These are phyloP conservation scores for Madurella fahalii DNA, from an alignment of 2,329 filamentous ascomycete species.

Conservation along the genomic window DNA sequence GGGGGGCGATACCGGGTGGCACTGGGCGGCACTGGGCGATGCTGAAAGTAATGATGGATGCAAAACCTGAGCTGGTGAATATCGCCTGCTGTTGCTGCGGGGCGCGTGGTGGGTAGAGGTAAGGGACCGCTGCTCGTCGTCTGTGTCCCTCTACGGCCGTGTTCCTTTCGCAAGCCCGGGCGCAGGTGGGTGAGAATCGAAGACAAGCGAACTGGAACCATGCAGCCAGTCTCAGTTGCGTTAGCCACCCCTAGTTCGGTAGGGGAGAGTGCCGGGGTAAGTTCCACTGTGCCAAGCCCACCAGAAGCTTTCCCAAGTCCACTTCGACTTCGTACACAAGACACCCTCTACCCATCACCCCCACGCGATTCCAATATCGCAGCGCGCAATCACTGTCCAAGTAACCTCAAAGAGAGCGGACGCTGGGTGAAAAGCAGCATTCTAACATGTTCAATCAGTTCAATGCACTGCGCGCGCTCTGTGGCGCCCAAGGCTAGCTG, in stretches of 20 bases:
- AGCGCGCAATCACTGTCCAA: too few relatives aligned
- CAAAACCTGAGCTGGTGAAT: too few relatives aligned
- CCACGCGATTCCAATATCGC: too few relatives aligned
- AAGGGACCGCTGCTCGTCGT: background rate
- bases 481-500: too few relatives aligned
- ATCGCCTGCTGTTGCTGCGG: too few relatives aligned
- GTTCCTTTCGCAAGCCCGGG: background rate
- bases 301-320: background rate
- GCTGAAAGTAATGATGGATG: background rate
- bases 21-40: background rate
- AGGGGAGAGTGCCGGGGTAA: conserved; percentile 11
- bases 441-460: too few relatives aligned
- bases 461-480: too few relatives aligned
- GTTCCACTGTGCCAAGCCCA: conserved; percentile 7
- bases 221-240: conserved; percentile 10
- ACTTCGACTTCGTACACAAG: too few relatives aligned
- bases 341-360: background rate
- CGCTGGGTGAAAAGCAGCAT: too few relatives aligned
- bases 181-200: background rate
- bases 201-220: background rate
- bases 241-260: conserved; percentile 6
- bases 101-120: too few relatives aligned
- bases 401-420: too few relatives aligned
- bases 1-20: background rate
- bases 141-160: background rate